Evolutionary conservation across 1,139 yeast species (phyloP).

Genomic region (Yamadazyma aaseri): DNA sequence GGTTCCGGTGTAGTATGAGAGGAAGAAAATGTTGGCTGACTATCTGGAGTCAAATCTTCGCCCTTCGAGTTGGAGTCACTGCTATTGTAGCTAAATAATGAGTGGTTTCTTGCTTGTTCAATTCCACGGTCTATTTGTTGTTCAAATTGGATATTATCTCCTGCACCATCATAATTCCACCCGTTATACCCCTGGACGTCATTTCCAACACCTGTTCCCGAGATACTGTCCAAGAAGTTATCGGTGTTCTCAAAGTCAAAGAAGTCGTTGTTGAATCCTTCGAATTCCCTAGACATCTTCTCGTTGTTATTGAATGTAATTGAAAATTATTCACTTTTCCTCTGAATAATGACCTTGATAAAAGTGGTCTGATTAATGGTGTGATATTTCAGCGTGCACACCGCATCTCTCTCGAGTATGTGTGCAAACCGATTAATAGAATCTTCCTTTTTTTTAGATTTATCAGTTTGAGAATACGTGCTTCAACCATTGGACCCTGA

Average conservation of each 20-base stretch:
- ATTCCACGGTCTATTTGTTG: background rate
- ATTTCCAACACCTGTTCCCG: constrained; percentile 26
- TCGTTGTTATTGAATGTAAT: background rate
- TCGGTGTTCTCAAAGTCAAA: constrained; percentile 38
- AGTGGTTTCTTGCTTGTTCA: background rate
- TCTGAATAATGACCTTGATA: background rate
- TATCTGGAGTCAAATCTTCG: constrained; percentile 21
- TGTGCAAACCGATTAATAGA: too few species aligned
- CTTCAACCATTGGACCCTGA: too few species aligned
- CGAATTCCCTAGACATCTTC: constrained; percentile 5
- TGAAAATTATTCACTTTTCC: background rate
- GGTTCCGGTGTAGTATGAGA: constrained; percentile 36
- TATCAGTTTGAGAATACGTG: too few species aligned
- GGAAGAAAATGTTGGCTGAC: constrained; percentile 29
- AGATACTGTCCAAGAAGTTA: constrained; percentile 31
- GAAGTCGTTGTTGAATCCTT: constrained; percentile 12
- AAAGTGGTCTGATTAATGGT: constrained; percentile 10
- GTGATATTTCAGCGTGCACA: constrained; percentile 1
- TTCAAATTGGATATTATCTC: background rate
- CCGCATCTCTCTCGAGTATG: background rate
- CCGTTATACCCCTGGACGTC: background rate
- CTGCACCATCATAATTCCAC: background rate
- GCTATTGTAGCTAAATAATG: constrained; percentile 4
- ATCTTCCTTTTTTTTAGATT: too few species aligned
- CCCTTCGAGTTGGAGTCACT: constrained; percentile 3